Conservation (phyloP, 2,329 filamentous ascomycete species). For the Scolecobasidium constrictum region DNA sequence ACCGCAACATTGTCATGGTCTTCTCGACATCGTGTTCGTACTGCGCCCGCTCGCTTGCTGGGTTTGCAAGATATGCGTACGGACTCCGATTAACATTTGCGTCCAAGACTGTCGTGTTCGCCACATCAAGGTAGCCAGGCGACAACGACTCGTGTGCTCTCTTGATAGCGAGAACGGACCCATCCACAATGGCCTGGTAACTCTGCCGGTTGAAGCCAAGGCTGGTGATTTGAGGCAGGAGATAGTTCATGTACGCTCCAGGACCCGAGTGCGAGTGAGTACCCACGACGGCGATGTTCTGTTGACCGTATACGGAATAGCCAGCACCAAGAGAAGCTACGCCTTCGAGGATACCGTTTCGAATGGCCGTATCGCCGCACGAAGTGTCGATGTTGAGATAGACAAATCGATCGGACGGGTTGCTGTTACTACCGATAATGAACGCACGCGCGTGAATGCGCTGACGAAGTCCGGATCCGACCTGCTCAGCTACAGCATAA, state of each 20-base stretch:
- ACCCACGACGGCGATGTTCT: constrained; percentile 81
- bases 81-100: constrained; percentile 85
- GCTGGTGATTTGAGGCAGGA: constrained; percentile 82
- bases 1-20: constrained; percentile 67
- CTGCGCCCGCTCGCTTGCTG: constrained; percentile 57
- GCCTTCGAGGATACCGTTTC: constrained; percentile 74
- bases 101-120: constrained; percentile 56
- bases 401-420: constrained; percentile 62
- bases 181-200: constrained; percentile 81
- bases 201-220: constrained; percentile 79
- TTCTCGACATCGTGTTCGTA: constrained; percentile 65
- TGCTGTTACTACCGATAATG: constrained; percentile 60
- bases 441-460: constrained; percentile 86
- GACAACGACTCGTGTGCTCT: constrained; percentile 64
- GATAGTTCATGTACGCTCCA: constrained; percentile 88
- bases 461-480: constrained; percentile 76
- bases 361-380: constrained; percentile 78
- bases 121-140: constrained; percentile 61
- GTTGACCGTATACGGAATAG: constrained; percentile 63
- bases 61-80: constrained; percentile 81
- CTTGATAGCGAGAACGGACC: constrained; percentile 69
- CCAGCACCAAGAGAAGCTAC: constrained; percentile 57
- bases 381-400: constrained; percentile 83
- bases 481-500: constrained; percentile 73
- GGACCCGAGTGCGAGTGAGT: constrained; percentile 91